These are phyloP conservation scores for Nitzschia sp. DNA, from an alignment of 108 stramenopile genomes.

Conservation along the genomic window DNA sequence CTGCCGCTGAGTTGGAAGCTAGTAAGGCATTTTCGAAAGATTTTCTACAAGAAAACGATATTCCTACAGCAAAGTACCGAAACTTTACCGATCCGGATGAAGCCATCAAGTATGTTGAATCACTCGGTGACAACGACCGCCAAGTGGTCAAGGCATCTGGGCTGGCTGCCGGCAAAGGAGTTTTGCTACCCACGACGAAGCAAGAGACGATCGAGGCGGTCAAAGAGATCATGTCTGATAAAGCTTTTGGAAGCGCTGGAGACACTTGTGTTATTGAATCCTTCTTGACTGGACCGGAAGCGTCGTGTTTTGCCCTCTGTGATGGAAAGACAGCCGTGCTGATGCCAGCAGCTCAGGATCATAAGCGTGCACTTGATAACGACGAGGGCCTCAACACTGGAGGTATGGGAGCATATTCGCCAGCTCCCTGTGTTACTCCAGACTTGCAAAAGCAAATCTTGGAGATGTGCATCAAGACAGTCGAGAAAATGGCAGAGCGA, in stretches of 20 bases:
- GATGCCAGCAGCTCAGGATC: conserved; percentile 97
- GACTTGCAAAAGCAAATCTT: conserved; percentile 85
- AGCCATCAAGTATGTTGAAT: conserved; percentile 84
- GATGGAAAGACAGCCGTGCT: conserved; percentile 92
- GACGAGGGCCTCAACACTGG: conserved; percentile 98
- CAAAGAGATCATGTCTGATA: conserved; percentile 93
- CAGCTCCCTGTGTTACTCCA: conserved; percentile 94
- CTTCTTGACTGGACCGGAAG: conserved; percentile 97
- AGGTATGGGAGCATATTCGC: conserved; percentile 99
- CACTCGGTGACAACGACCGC: conserved; percentile 72
- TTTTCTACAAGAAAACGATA: conserved; percentile 90
- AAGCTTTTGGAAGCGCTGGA: conserved; percentile 92
- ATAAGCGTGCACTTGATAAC: conserved; percentile 97
- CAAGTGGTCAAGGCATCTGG: conserved; percentile 99
- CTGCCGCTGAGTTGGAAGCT: conserved; percentile 95
- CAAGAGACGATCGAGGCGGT: conserved; percentile 92
- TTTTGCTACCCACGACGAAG: conserved; percentile 88
- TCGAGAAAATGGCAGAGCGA: conserved; percentile 93
- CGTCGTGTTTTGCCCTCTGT: conserved; percentile 94
- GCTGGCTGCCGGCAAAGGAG: conserved; percentile 99
- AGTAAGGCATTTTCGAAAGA: conserved; percentile 99
- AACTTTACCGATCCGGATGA: conserved; percentile 87
- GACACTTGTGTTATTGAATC: conserved; percentile 98
- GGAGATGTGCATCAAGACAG: conserved; percentile 90
- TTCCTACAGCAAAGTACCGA: conserved; percentile 94